These are phyloP conservation scores for Bacterosira constricta DNA, from an alignment of 108 stramenopile species.

Conservation along the genomic window DNA sequence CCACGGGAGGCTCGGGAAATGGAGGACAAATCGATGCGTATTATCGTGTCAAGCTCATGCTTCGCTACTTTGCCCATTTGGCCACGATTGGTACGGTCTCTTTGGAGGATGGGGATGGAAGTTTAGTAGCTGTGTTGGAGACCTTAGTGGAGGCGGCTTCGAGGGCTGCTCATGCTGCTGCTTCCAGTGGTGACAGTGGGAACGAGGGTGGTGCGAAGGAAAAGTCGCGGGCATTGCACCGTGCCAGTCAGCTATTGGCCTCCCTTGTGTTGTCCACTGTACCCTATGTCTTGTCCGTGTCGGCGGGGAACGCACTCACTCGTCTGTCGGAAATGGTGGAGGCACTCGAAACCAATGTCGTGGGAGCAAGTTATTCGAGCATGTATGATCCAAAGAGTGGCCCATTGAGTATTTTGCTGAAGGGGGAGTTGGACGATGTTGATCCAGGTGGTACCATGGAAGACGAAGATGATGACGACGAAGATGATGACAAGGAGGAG, in stretches of 20 bases:
- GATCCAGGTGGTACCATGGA: conserved; percentile 44
- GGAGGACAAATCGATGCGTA: conserved; percentile 50
- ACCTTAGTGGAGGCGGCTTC: conserved; percentile 47
- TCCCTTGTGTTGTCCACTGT: conserved; percentile 63
- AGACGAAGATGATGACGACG: conserved; percentile 57
- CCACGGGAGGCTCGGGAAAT: conserved; percentile 34
- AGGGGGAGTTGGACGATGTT: conserved; percentile 53
- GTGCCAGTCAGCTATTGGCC: conserved; percentile 45
- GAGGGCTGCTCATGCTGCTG: conserved; percentile 17
- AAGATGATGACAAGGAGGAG: conserved; percentile 67
- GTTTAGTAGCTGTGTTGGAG: conserved; percentile 45
- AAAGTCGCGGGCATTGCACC: conserved; percentile 20
- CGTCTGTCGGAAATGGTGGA: conserved; percentile 37
- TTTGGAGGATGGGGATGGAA: conserved; percentile 12
- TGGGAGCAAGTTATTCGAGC: conserved; percentile 48
- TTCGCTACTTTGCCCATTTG: conserved; percentile 77
- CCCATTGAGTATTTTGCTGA: conserved; percentile 57
- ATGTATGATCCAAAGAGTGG: conserved; percentile 77
- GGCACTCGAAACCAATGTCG: conserved; percentile 30
- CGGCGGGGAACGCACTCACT: conserved; percentile 5
- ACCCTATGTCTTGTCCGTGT: conserved; percentile 56
- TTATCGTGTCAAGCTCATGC: conserved; percentile 56
- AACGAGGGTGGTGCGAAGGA: too few species aligned
- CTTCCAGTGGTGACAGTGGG: background rate
- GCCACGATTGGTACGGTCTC: conserved; percentile 59